Base-by-base conservation (phyloP, 306 rosid species). In the Quercus mongolica region DNA sequence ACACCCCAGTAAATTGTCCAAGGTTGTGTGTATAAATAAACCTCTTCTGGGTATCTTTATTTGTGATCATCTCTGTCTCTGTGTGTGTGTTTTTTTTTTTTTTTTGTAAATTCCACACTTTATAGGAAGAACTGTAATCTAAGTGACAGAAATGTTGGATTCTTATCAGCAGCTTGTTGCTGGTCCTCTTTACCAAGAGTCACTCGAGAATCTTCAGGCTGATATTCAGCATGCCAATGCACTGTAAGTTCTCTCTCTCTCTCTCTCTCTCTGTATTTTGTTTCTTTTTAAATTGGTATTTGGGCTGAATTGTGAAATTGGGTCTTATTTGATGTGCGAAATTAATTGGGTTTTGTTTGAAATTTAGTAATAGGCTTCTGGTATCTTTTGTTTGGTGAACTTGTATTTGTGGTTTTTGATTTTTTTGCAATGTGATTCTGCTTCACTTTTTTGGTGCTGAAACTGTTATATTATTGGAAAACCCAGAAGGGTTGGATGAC, bases 141-240 rank as follows among this genome's bases (percentile, higher is more conserved):
- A 41, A 75, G 76, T 41, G 72, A 21, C 51, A 67, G 20, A 46
- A 25, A 88, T 90, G 94, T 74, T 83, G 77, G 89, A 75, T 31
- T 84, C 54, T 74, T 88, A 86, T 82, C 87, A 88, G 56, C 87
- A 81, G 75, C 89, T 88, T 64, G 79, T 86, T 74, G 79, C 80
- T 68, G 52, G 86, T 71, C 82, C 96, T 26, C 83, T 86, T 86
- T 86, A 81, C 49, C 81, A 82, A 18, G 97, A 91, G 76, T 88
- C 86, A 56, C 89, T 93, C 46, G 86, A 86, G 86, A 86, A 82
- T 77, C 88, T 93, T 25, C 92, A 93, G 83, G 85, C 92, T 84
- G 98, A 93, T 80, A 85, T 93, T 64, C 90, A 90, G 21, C 94
- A 88, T 56, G 98, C 98, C 76, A 91, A 93, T 83, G 72, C 83